These are phyloP conservation scores for Esteya vermicola DNA, from an alignment of 2,329 filamentous ascomycete genomes.

Conservation along the genomic window DNA sequence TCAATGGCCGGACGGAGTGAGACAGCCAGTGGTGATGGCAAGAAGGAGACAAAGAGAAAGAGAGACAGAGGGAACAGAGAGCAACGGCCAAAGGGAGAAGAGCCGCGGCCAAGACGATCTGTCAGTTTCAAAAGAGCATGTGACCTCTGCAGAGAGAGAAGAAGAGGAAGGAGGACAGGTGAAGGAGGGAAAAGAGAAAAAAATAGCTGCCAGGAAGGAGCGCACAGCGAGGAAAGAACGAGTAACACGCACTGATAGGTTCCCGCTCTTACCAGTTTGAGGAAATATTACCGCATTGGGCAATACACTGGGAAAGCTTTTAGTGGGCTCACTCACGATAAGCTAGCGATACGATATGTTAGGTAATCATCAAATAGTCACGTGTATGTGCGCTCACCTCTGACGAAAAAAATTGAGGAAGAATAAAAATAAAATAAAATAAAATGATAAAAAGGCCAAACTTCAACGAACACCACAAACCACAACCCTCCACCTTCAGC, in stretches of 20 bases:
- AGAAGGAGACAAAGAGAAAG: not conserved
- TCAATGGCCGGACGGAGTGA: no score
- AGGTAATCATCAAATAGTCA: no score
- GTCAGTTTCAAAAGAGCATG: no score
- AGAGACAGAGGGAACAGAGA: no score
- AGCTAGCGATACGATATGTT: not conserved
- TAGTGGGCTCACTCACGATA: not conserved
- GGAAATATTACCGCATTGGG: conserved; percentile 1
- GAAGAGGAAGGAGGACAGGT: not conserved
- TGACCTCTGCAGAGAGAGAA: conserved; percentile 1
- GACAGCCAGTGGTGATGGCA: not conserved
- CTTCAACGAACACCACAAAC: not conserved
- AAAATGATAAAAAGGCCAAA: no score
- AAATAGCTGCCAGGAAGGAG: not conserved
- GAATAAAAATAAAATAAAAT: no score
- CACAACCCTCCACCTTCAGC: not conserved
- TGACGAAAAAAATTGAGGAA: no score
- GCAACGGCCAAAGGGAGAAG: not conserved
- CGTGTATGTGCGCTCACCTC: no score
- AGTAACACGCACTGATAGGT: not conserved
- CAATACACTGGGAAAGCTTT: not conserved
- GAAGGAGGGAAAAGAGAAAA: not conserved
- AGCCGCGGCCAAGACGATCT: no score
- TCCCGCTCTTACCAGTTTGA: not conserved
- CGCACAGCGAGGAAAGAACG: not conserved